Evolutionary conservation across 179 eudicot genomes (phyloP).

Genomic region (Gypsophila paniculata): DNA sequence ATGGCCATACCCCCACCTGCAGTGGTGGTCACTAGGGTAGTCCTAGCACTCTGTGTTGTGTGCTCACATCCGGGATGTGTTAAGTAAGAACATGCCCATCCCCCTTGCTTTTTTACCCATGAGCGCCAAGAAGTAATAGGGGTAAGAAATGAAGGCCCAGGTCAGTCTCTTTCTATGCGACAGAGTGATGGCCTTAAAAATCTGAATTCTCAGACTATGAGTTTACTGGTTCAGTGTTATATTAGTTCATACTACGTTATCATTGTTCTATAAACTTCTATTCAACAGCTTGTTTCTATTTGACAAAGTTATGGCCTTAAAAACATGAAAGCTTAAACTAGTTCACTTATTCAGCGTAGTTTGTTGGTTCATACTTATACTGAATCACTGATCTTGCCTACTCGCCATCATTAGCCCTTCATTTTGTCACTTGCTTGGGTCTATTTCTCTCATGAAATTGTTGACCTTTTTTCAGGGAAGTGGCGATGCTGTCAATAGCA

Average conservation of each 20-base stretch:
- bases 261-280: too few relatives aligned
- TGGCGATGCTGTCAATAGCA: slow-evolving; percentile 34
- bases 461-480: slow-evolving; percentile 47
- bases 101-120: not conserved
- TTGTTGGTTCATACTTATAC: not conserved
- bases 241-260: not conserved
- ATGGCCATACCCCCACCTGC: not conserved
- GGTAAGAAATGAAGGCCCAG: not conserved
- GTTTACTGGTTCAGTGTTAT: not conserved
- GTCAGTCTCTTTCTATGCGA: not conserved
- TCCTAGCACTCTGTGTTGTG: slow-evolving; percentile 8
- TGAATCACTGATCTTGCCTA: slow-evolving; percentile 7
- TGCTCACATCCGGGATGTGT: slow-evolving; percentile 1
- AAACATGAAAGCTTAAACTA: not conserved
- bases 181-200: not conserved
- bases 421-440: slow-evolving; percentile 1
- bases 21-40: not conserved
- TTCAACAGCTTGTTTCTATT: not conserved
- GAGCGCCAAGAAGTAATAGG: not conserved
- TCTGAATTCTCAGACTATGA: not conserved
- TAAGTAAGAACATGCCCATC: not conserved
- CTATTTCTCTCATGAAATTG: slow-evolving; percentile 16
- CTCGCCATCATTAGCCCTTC: not conserved
- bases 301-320: not conserved
- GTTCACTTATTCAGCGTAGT: slow-evolving; percentile 5